Percentiles rank a stretch among this genome's conserved stretches.
These are phyloP conservation scores for Bretziella fagacearum DNA, from an alignment of 2,329 filamentous ascomycete genomes.

Conservation along the genomic window DNA sequence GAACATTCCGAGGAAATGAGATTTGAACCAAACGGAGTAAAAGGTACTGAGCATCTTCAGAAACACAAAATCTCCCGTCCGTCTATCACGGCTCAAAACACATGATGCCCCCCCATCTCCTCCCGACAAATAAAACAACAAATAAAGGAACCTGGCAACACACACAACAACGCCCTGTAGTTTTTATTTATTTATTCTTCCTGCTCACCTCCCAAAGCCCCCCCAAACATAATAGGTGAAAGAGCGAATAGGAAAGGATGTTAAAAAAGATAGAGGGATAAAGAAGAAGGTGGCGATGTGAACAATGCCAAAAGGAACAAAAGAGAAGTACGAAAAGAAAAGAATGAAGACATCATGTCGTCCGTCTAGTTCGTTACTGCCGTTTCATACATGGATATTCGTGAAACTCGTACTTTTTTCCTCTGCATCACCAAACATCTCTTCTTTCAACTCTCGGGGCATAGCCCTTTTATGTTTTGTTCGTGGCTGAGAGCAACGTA, in stretches of 20 bases:
- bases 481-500: background rate
- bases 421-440: background rate
- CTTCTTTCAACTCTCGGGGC: background rate
- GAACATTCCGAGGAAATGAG: background rate
- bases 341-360: constrained; percentile 4
- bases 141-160: constrained; percentile 1
- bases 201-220: background rate
- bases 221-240: background rate
- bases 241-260: constrained; percentile 2
- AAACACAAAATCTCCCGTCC: background rate
- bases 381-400: background rate
- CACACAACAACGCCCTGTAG: constrained; percentile 2
- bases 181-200: constrained; percentile 3
- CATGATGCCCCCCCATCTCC: background rate
- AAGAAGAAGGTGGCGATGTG: background rate
- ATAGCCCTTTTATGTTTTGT: background rate
- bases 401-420: no score
- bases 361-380: background rate
- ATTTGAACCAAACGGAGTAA: background rate
- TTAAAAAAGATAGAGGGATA: background rate
- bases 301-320: background rate
- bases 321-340: constrained; percentile 1
- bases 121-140: constrained; percentile 2
- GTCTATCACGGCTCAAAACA: background rate
- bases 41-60: background rate